These are phyloP conservation scores for Sutorius australiensis DNA, from an alignment of 768 basidiomycete genomes.

Conservation along the genomic window DNA sequence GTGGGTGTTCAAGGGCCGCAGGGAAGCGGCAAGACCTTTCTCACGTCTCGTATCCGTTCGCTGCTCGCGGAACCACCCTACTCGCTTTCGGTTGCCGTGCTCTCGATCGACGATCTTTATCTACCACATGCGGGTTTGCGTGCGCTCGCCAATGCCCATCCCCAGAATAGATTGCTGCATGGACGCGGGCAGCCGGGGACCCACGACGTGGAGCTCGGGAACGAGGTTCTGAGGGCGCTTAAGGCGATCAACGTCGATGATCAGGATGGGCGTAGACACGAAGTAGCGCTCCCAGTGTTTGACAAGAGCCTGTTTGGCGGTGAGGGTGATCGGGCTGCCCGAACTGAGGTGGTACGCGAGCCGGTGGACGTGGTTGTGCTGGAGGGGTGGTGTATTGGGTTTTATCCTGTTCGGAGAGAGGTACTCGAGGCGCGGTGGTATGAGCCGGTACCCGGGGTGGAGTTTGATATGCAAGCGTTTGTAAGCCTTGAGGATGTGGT, in stretches of 20 bases:
- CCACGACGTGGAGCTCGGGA: slow-evolving; percentile 74
- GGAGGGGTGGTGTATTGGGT: slow-evolving; percentile 97
- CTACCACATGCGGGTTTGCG: slow-evolving; percentile 62
- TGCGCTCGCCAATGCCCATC: slow-evolving; percentile 45
- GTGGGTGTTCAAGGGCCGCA: slow-evolving; percentile 92
- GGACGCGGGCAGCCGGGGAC: slow-evolving; percentile 95
- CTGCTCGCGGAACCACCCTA: slow-evolving; percentile 43
- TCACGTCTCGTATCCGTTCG: slow-evolving; percentile 55
- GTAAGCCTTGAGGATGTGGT: slow-evolving; percentile 51
- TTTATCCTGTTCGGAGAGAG: slow-evolving; percentile 53
- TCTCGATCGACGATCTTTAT: slow-evolving; percentile 87
- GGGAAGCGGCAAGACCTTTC: slow-evolving; percentile 88
- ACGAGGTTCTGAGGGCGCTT: slow-evolving; percentile 48
- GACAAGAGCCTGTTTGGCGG: slow-evolving; percentile 83
- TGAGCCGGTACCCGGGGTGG: slow-evolving; percentile 21
- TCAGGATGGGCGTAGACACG: background rate
- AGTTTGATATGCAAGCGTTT: slow-evolving; percentile 35
- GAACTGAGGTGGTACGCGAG: slow-evolving; percentile 40
- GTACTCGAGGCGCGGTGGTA: slow-evolving; percentile 56
- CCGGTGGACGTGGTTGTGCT: slow-evolving; percentile 80
- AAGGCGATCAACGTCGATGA: slow-evolving; percentile 35
- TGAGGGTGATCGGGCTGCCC: slow-evolving; percentile 73
- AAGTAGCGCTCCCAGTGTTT: slow-evolving; percentile 68
- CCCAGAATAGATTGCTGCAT: slow-evolving; percentile 61
- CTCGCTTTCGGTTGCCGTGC: slow-evolving; percentile 52